phyloP scores from a whole-genome alignment of 2,329 filamentous ascomycete species.

The Graphilbum sp. region DNA sequence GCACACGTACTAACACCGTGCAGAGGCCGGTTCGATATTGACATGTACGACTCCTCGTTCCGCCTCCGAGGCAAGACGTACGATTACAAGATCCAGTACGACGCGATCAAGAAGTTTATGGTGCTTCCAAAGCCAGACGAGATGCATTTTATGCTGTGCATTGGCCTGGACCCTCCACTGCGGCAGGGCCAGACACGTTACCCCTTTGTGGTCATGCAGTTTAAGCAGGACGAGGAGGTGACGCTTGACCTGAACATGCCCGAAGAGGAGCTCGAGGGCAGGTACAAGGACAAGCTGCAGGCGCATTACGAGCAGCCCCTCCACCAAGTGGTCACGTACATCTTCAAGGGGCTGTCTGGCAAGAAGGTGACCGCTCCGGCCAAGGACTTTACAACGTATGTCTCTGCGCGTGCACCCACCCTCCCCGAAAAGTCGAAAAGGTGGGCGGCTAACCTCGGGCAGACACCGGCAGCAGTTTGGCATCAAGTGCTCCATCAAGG shows the following conservation, averaged over 20 bases:
- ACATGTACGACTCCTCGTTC: constrained; percentile 98
- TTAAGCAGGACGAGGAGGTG: constrained; percentile 95
- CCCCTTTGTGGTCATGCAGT: constrained; percentile 97
- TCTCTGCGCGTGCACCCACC: too few species aligned
- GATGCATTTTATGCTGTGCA: constrained; percentile 82
- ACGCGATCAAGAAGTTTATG: constrained; percentile 97
- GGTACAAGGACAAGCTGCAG: constrained; percentile 81
- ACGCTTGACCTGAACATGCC: constrained; percentile 93
- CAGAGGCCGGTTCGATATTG: constrained; percentile 97
- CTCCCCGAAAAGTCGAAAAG: too few species aligned
- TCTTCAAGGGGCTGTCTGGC: constrained; percentile 84
- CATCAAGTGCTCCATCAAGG: constrained; percentile 99
- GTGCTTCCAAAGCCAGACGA: constrained; percentile 97
- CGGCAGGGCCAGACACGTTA: constrained; percentile 96
- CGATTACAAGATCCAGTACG: constrained; percentile 99
- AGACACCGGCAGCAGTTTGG: constrained; percentile 84
- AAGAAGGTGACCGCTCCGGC: constrained; percentile 92
- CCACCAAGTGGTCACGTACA: constrained; percentile 83
- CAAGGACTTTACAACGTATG: constrained; percentile 73
- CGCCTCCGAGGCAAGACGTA: constrained; percentile 96
- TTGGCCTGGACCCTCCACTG: constrained; percentile 86
- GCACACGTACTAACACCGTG: background rate
- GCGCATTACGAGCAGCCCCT: constrained; percentile 86
- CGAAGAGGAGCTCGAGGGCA: constrained; percentile 64
- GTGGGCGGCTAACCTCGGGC: too few species aligned